Percentiles rank a stretch among this genome's conserved stretches.
These are phyloP conservation scores for Paramecium tetraurelia DNA, from an alignment of 73 alveolate species.

Conservation along the genomic window DNA sequence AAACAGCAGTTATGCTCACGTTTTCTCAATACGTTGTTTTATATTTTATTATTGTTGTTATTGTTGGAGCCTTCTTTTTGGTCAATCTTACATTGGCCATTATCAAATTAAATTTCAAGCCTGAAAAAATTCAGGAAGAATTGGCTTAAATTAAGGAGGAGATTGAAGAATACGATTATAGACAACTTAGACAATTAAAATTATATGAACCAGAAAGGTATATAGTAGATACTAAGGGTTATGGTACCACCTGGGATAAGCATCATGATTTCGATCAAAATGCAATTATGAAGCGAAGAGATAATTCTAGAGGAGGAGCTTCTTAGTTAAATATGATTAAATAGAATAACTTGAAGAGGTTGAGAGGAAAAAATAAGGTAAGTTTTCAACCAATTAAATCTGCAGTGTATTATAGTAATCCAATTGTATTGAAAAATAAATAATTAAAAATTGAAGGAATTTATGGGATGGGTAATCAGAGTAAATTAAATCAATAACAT, in stretches of 20 bases:
- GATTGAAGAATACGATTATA: not conserved
- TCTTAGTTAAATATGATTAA: not conserved
- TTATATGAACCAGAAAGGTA: not conserved
- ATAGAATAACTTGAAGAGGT: not conserved
- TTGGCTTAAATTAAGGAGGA: not conserved
- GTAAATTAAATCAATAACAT: not conserved
- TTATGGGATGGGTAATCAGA: slow-evolving; percentile 2
- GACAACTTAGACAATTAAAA: not conserved
- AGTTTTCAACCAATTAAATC: slow-evolving; percentile 15
- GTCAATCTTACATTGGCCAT: slow-evolving; percentile 90
- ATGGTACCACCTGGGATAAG: not conserved
- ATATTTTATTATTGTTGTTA: slow-evolving; percentile 78
- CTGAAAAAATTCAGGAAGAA: slow-evolving; percentile 79
- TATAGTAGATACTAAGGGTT: not conserved
- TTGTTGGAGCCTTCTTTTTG: slow-evolving; percentile 89
- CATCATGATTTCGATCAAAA: not conserved
- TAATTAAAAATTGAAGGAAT: not conserved
- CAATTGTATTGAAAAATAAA: not conserved
- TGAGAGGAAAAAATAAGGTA: not conserved
- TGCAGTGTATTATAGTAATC: slow-evolving; percentile 17
- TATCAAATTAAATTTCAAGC: slow-evolving; percentile 87
- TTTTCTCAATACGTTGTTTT: slow-evolving; percentile 60
- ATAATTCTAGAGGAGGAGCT: not conserved
- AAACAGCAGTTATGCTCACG: slow-evolving; percentile 62
- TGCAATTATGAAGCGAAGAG: not conserved